Conservation (phyloP, 345 rosid species). For the Murraya paniculata region DNA sequence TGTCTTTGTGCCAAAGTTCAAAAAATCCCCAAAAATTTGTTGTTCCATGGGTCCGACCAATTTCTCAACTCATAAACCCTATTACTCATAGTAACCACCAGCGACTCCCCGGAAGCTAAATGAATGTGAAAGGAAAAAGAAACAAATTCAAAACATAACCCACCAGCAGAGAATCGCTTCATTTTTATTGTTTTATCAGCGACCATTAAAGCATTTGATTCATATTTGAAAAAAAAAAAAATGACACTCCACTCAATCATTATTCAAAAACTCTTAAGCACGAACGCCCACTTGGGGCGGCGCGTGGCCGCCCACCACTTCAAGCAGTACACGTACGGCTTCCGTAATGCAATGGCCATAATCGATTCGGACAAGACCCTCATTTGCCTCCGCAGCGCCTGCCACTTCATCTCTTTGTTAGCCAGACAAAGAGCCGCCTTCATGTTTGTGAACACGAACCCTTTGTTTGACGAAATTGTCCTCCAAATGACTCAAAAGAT, state of each 20-base stretch:
- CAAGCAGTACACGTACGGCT: constrained; percentile 73
- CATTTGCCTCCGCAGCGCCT: constrained; percentile 85
- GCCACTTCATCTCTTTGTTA: constrained; percentile 65
- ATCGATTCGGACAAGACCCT: constrained; percentile 90
- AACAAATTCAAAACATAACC: background rate
- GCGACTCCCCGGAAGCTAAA: background rate
- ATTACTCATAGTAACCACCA: background rate
- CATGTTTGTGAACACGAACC: constrained; percentile 91
- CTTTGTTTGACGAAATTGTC: constrained; percentile 76
- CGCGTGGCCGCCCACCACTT: constrained; percentile 76
- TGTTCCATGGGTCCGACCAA: background rate
- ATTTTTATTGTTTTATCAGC: too few species aligned
- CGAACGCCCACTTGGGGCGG: constrained; percentile 82
- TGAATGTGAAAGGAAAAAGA: background rate
- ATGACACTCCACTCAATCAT: constrained; percentile 87
- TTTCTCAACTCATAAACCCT: background rate
- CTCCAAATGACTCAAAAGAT: constrained; percentile 75
- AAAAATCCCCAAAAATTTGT: background rate
- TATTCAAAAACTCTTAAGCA: constrained; percentile 83
- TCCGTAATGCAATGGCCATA: constrained; percentile 58
- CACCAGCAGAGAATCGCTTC: background rate
- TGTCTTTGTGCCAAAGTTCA: background rate
- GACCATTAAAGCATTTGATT: background rate
- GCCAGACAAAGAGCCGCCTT: constrained; percentile 57
- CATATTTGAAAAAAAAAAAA: background rate